These are phyloP conservation scores for Phytopythium oedochilum DNA, from an alignment of 352 stramenopile species.

Conservation along the genomic window DNA sequence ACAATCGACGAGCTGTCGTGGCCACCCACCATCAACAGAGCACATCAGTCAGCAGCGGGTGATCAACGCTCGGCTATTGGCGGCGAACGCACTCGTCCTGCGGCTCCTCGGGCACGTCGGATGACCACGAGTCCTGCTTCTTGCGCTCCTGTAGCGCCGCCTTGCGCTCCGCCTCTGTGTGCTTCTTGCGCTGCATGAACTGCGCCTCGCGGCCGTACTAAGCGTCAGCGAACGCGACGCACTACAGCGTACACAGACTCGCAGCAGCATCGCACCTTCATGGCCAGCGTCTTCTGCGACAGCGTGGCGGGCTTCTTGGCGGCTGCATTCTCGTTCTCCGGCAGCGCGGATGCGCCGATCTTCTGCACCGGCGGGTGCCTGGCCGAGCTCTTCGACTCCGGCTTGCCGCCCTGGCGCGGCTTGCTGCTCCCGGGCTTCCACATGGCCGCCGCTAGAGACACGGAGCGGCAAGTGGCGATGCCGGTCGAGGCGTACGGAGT, in stretches of 20 bases:
- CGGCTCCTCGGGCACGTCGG: conserved; percentile 20
- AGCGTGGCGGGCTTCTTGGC: conserved; percentile 25
- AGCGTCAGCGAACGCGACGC: background rate
- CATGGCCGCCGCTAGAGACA: conserved; percentile 17
- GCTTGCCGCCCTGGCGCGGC: conserved; percentile 20
- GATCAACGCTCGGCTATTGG: background rate
- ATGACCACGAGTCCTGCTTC: conserved; percentile 62
- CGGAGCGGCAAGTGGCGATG: no score
- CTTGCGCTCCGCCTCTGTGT: conserved; percentile 44
- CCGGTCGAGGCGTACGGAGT: no score
- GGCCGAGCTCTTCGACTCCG: conserved; percentile 14
- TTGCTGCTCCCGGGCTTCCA: conserved; percentile 53
- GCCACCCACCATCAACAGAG: background rate
- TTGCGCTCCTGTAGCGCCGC: conserved; percentile 46
- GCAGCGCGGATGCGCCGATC: conserved; percentile 13
- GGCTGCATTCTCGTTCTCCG: conserved; percentile 15
- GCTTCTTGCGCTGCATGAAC: conserved; percentile 88
- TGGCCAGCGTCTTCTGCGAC: conserved; percentile 81
- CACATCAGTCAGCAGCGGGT: background rate
- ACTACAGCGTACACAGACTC: background rate
- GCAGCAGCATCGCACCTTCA: no score
- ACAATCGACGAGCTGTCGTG: conserved; percentile 33
- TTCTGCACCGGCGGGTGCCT: conserved; percentile 8
- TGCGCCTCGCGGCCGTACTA: conserved; percentile 10
- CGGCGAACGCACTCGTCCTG: conserved; percentile 9